Base-by-base conservation (phyloP, 306 rosid species). In the Argentina anserina region DNA sequence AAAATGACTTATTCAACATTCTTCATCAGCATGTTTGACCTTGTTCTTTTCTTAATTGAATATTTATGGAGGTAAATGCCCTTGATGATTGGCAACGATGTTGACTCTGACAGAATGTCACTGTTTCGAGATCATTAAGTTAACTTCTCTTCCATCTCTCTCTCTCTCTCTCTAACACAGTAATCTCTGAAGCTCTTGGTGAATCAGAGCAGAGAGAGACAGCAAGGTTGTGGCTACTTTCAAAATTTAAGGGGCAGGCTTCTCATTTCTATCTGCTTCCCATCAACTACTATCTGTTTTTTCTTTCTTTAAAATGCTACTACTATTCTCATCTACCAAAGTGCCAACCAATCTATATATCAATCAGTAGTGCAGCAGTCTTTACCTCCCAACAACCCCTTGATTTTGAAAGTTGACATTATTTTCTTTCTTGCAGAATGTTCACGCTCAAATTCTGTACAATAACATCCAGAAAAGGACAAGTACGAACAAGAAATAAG, bases 211-310 rank as follows among this genome's bases (percentile, higher is more conserved):
- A 62, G 53, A 18, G 21, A 17, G 23, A 21, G 59, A n/a, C n/a
- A 18, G 62, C 49, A 61, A 17, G 61, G 28, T 72, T 78, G 72
- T 59, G 65, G 65, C n/a, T 40, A 75, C 46, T 61, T 75, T 61
- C 76, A 71, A 66, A 68, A 66, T 78, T 72, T 67, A 56, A 75
- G 53, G 21, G 29, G 41, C 26, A 74, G 37, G 39, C 84, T 71
- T 76, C 65, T 67, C 33, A 71, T 39, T 26, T 12, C 14, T 49
- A 47, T 2, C 42, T 34, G 58, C 46, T 43, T 45, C 59, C 76
- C 78, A 47, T 78, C 76, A 82, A 81, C 84, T 29, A 73, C 77
- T 76, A 73, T 23, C 75, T 61, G 80, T 65, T 80, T 78, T 72
- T 69, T n/a, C n/a, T 2, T 33, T 61, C 70, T 10, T 53, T 18